A percentile compares a stretch with the other conserved stretches of the same genome.
These are phyloP conservation scores for Starmerella khaoyaiensis DNA, from an alignment of 805 yeast species.

Conservation along the genomic window DNA sequence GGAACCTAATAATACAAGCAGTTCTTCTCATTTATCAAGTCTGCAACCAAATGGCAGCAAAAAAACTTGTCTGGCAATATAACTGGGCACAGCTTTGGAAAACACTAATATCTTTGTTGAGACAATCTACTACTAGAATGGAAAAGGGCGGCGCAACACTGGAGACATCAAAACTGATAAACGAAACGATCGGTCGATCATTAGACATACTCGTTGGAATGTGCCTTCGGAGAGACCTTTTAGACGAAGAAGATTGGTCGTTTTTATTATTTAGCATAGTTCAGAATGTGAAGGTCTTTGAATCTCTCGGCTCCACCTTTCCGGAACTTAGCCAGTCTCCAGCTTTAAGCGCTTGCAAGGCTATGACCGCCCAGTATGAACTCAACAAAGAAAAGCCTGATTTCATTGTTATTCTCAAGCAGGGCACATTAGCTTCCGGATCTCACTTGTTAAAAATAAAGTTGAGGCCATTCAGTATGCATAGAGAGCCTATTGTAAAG, in stretches of 20 bases:
- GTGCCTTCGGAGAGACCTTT: conserved; percentile 26
- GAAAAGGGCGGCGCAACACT: neutral
- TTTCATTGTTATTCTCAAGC: conserved; percentile 11
- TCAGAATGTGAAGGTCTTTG: conserved; percentile 22
- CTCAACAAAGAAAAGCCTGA: conserved; percentile 13
- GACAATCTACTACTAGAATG: conserved; percentile 18
- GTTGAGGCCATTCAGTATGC: conserved; percentile 11
- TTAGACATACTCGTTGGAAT: conserved; percentile 23
- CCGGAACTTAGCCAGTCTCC: conserved; percentile 17
- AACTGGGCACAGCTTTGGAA: conserved; percentile 32
- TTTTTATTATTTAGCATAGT: conserved; percentile 27
- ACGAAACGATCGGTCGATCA: conserved; percentile 17
- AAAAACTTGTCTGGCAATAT: conserved; percentile 19
- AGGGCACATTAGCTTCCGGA: conserved; percentile 18
- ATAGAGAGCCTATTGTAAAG: conserved; percentile 2
- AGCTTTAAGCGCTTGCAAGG: conserved; percentile 19
- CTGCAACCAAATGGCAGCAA: conserved; percentile 15
- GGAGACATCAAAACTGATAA: neutral
- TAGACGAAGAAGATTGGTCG: conserved; percentile 25
- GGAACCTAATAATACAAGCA: conserved; percentile 22
- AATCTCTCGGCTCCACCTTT: conserved; percentile 13
- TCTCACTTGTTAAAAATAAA: conserved; percentile 5
- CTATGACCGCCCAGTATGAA: conserved; percentile 22
- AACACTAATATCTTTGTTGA: conserved; percentile 24
- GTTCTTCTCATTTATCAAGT: conserved; percentile 22